phyloP scores from a whole-genome alignment of 441 rosid species.

The Metrosideros polymorpha region DNA sequence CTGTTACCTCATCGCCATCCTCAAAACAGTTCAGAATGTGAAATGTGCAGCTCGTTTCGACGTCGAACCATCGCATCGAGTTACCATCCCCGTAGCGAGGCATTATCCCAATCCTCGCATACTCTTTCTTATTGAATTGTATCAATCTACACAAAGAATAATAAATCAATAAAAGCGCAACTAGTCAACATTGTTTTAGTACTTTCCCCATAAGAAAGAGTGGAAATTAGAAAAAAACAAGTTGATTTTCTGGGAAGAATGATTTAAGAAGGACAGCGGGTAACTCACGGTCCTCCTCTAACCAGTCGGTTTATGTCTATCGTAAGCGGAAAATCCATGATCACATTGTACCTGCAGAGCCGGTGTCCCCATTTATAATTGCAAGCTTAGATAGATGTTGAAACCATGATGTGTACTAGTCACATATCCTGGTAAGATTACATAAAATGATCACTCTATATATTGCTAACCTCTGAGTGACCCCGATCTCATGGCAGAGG shows the following conservation, averaged over 20 bases:
- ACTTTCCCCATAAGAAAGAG: neutral
- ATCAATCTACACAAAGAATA: constrained; percentile 11
- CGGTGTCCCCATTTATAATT: neutral
- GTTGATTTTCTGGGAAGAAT: neutral
- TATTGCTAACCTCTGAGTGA: constrained; percentile 9
- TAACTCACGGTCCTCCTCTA: constrained; percentile 36
- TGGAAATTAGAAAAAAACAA: neutral
- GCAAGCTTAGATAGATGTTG: neutral
- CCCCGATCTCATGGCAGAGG: constrained; percentile 19
- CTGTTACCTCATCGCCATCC: constrained; percentile 33
- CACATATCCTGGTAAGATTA: neutral
- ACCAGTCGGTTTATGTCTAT: constrained; percentile 26
- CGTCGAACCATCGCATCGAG: constrained; percentile 34
- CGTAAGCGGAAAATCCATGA: constrained; percentile 36
- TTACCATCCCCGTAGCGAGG: constrained; percentile 38
- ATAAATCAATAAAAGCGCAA: neutral
- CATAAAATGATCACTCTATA: neutral
- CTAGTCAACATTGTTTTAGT: neutral
- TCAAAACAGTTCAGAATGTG: constrained; percentile 47
- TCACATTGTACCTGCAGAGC: constrained; percentile 31
- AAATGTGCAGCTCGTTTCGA: constrained; percentile 25
- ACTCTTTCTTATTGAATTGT: constrained; percentile 20
- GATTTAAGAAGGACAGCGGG: neutral
- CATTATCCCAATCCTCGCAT: constrained; percentile 42
- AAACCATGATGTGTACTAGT: neutral